Percentiles rank a stretch among this genome's conserved stretches.
phyloP scores from a whole-genome alignment of 352 stramenopile genomes.

The Pythium monospermum region DNA sequence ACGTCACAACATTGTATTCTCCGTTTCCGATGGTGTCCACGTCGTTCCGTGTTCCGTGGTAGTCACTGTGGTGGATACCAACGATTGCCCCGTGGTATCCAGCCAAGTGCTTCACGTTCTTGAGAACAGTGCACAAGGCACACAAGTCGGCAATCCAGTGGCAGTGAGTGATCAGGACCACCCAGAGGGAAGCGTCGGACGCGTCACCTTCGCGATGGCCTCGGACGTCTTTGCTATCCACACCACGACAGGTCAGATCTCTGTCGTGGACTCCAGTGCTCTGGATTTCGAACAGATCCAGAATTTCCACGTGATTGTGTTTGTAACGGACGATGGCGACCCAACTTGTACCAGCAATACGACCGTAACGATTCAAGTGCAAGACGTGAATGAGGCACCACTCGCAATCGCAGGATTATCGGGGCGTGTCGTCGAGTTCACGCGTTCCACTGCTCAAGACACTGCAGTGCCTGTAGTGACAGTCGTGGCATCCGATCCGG shows the following conservation, averaged over 20 bases:
- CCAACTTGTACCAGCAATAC: slow-evolving; percentile 12
- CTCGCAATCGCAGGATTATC: slow-evolving; percentile 20
- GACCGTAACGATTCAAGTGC: slow-evolving; percentile 15
- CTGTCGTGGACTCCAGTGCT: not conserved
- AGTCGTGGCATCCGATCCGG: slow-evolving; percentile 13
- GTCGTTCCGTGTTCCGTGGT: slow-evolving; percentile 22
- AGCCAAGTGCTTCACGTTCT: slow-evolving; percentile 23
- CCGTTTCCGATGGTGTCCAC: slow-evolving; percentile 23
- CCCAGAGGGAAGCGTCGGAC: slow-evolving; percentile 13
- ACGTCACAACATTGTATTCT: slow-evolving; percentile 10
- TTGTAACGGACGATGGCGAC: slow-evolving; percentile 21
- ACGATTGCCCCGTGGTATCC: slow-evolving; percentile 42
- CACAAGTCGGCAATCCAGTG: slow-evolving; percentile 22
- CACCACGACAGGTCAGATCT: slow-evolving; percentile 17
- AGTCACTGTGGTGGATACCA: slow-evolving; percentile 35
- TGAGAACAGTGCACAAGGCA: slow-evolving; percentile 37
- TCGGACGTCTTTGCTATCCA: slow-evolving; percentile 16
- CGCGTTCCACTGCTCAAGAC: slow-evolving; percentile 19
- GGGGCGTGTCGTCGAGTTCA: slow-evolving; percentile 37
- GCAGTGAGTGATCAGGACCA: slow-evolving; percentile 22
- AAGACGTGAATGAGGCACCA: slow-evolving; percentile 50
- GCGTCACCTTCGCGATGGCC: slow-evolving; percentile 7
- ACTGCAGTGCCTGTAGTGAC: slow-evolving; percentile 19
- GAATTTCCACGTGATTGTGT: slow-evolving; percentile 11
- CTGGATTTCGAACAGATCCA: slow-evolving; percentile 17